phyloP scores from a whole-genome alignment of 257 asterid genomes.

The Capsicum pubescens region DNA sequence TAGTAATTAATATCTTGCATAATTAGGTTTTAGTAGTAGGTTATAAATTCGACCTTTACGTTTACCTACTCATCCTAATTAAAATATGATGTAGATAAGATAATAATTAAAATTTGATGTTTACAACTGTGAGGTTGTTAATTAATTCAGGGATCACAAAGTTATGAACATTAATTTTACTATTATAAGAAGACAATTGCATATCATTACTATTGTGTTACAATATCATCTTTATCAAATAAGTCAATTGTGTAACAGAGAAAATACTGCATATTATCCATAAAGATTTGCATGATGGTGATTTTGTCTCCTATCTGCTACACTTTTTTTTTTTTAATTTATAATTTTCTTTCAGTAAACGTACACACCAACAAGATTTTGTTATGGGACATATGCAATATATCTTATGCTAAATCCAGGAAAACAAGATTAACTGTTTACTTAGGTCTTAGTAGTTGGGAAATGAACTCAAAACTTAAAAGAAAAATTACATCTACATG shows the following conservation, averaged over 20 bases:
- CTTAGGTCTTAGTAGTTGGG: neutral
- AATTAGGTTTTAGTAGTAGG: neutral
- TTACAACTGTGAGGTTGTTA: neutral
- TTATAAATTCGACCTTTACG: neutral
- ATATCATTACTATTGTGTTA: neutral
- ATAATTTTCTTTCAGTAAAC: neutral
- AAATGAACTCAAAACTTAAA: too few relatives aligned
- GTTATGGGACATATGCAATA: neutral
- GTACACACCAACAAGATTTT: neutral
- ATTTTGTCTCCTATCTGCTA: neutral
- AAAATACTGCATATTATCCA: neutral
- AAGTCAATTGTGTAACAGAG: neutral
- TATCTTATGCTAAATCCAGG: neutral
- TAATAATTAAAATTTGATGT: neutral
- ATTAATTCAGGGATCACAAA: neutral
- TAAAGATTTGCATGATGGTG: neutral
- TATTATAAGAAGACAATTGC: neutral
- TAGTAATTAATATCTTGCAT: neutral
- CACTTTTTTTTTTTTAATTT: neutral
- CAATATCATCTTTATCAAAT: neutral
- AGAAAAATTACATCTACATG: too few relatives aligned
- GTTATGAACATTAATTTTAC: neutral
- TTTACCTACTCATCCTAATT: neutral
- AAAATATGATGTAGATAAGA: neutral
- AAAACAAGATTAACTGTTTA: neutral